Evolutionary conservation across 2,329 filamentous ascomycete genomes (phyloP), one percentile per base, ranked within the genome.

Genomic region (Penicillium sp.): DNA sequence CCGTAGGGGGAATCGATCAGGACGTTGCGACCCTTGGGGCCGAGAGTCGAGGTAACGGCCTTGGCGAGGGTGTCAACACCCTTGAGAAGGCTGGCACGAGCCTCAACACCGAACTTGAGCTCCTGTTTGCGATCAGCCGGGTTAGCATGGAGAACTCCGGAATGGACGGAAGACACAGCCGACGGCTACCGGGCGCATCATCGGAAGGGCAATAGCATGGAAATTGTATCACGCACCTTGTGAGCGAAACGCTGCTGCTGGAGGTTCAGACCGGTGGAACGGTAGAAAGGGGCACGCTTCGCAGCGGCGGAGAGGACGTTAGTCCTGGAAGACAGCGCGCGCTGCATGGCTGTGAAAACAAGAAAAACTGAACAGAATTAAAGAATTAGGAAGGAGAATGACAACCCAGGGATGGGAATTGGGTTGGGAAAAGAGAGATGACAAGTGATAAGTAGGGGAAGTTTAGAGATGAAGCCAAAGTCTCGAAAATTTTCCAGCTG

Each of bases 1-100:
- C 93, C 93, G 69, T 95, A 98, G 80, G 89, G 89, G 57, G 92
- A 96, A 81, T 98, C 93, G 64, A 98, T 98, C 69, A 98, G 75
- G 62, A 98, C 93, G 78, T 97, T 98, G 72, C 93, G 86, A 74
- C 93, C 93, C 82, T 98, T 98, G 66, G 93, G 93, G 62, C 93
- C 93, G 55, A 98, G 83, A 59, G 93, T 98, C 56, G 92, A 95
- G 58, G 92, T 88, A 58, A 98, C 93, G 58, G 93, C 93, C 78
- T 86, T 95, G 66, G 93, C 91, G 58, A 98, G 84, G 62, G 93
- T 97, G 74, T 98, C 93, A 59, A 97, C 91, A 82, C 93, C 93
- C 68, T 86, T 85, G 61, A 98, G 82, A 57, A 98, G 85, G 63
- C 89, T 73, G 66, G 91, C 90, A 71, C 93, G 87, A 65, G 79